phyloP scores from a whole-genome alignment of 805 yeast species.

The Zygotorulaspora florentina region DNA sequence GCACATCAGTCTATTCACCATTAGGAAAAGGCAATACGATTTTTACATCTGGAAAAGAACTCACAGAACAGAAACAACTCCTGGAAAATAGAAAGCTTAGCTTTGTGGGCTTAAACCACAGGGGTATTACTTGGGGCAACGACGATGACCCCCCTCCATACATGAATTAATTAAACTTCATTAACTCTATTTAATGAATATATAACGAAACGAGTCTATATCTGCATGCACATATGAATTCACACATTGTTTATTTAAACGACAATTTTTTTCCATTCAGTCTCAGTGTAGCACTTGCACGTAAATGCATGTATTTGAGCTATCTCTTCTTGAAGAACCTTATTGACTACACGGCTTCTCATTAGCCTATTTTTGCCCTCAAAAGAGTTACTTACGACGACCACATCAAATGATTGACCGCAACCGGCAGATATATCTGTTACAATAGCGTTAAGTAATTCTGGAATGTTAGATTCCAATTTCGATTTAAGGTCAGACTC shows the following conservation, averaged over 20 bases:
- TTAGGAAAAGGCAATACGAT: conserved; percentile 13
- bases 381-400: conserved; percentile 71
- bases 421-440: conserved; percentile 74
- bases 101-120: conserved; percentile 21
- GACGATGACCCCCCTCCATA: conserved; percentile 34
- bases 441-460: conserved; percentile 33
- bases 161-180: conserved; percentile 3
- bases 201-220: conserved; percentile 3
- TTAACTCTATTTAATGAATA: conserved; percentile 4
- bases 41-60: conserved; percentile 7
- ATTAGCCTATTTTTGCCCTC: conserved; percentile 76
- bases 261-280: conserved; percentile 65
- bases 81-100: conserved; percentile 22
- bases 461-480: conserved; percentile 24
- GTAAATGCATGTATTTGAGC: conserved; percentile 91
- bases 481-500: conserved; percentile 27
- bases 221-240: neutral
- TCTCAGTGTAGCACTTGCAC: conserved; percentile 81
- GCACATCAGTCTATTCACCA: conserved; percentile 23
- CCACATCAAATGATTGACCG: conserved; percentile 95
- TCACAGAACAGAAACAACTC: conserved; percentile 15
- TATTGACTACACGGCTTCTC: conserved; percentile 84
- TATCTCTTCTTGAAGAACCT: conserved; percentile 76
- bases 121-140: conserved; percentile 26
- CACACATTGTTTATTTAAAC: conserved; percentile 8